A percentile compares a stretch with the other conserved stretches of the same genome.
Conservation (phyloP, 768 basidiomycete species). For the Boletellus ananas region DNA sequence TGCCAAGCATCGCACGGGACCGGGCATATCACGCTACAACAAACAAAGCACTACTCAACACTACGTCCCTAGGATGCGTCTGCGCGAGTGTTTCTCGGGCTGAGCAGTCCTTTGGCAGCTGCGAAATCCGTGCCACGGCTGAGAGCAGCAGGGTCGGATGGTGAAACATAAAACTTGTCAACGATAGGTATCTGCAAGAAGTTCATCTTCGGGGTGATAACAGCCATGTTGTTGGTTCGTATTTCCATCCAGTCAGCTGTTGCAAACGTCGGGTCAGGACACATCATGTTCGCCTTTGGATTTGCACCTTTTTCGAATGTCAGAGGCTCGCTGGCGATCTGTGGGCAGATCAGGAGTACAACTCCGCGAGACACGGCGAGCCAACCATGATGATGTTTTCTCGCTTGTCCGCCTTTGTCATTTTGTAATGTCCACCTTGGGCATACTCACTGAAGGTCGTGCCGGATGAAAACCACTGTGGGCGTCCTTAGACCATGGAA, state of each 20-base stretch:
- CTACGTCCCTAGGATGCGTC: conserved; percentile 17
- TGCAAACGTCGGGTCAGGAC: background rate
- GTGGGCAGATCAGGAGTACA: conserved; percentile 6
- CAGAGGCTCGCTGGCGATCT: conserved; percentile 89
- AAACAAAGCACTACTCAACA: background rate
- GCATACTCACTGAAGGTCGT: conserved; percentile 90
- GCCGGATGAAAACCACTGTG: conserved; percentile 91
- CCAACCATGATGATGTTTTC: conserved; percentile 91
- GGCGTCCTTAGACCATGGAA: conserved; percentile 6
- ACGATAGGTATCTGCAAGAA: conserved; percentile 89
- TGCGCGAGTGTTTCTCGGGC: conserved; percentile 44
- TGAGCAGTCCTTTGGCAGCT: conserved; percentile 79
- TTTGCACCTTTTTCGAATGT: conserved; percentile 88
- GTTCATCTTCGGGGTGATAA: conserved; percentile 96
- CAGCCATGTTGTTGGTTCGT: conserved; percentile 91
- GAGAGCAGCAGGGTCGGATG: conserved; percentile 70
- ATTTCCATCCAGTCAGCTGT: conserved; percentile 98
- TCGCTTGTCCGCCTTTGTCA: conserved; percentile 93
- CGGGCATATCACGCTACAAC: background rate
- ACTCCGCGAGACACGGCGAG: conserved; percentile 1
- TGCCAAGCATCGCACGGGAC: background rate
- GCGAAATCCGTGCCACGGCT: conserved; percentile 79
- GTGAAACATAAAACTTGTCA: conserved; percentile 89
- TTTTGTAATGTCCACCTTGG: conserved; percentile 87
- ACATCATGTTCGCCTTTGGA: background rate